Base-by-base conservation (phyloP, 1,284 basidiomycete genomes). In the Schizophyllum amplum region DNA sequence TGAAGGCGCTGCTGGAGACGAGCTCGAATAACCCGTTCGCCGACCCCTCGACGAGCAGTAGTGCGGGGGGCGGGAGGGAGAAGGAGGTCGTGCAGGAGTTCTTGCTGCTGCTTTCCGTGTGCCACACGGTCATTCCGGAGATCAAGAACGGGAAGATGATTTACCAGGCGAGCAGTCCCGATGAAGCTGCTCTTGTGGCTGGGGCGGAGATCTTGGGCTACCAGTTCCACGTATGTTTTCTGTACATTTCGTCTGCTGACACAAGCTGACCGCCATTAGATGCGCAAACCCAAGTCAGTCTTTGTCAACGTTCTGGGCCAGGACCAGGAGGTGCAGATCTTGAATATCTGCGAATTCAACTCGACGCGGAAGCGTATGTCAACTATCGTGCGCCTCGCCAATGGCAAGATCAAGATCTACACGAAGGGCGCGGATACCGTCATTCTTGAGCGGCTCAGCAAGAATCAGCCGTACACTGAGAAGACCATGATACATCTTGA, bases 331-430 rank as follows among this genome's bases (percentile, higher is more conserved):
- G 98, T 87, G 68, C 86, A 98, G 70, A 84, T 99, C 55, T 75
- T 99, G 57, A 98, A 99, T 67, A 89, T 99, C 51, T 97, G 94
- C 80, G 97, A 99, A 71, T 99, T 99, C 80, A 99, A 98, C 71
- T 97, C 93, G 52, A 93, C 94, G 0, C 83, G 96, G 51, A 99
- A 99, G 69, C 83, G 97, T 57, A 99, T 99, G 97, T 98, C 95
- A 21, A 95, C 94, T 0, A 74, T 99, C 58, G 84, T 99, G 24
- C 85, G 94, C 17, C 80, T 83, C 33, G 90, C 95, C 0, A 87
- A 94, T 64, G 94, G 96, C 56, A 87, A 85, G 68, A 92, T 99
- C 75, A 97, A 94, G 72, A 72, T 99, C 11, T 98, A 92, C 69
- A 94, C 90, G 66, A 99, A 99, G 71, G 97, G 97, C 25, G 97